Base-by-base conservation (phyloP, 768 basidiomycete genomes). In the Phlebiopsis gigantea region DNA sequence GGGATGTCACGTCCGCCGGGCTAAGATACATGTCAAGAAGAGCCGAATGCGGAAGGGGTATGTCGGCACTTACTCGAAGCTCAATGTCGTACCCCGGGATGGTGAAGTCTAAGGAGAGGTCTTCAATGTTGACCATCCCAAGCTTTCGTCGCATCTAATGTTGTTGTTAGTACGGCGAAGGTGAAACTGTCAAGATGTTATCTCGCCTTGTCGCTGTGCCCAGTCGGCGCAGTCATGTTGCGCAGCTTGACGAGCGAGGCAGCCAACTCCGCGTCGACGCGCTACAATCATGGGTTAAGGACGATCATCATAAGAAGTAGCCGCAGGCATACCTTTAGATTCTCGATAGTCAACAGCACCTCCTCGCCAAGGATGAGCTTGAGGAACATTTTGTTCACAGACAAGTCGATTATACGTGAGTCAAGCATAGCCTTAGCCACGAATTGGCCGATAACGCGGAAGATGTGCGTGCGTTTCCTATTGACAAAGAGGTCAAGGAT, bases 401-500 rank as follows among this genome's bases (percentile, higher is more conserved):
- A 86, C 62, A 98, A 77, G 69, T 98, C 97, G 72, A 98, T 96
- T 67, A 98, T 98, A 19, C 97, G 83, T 9, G 95, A 97, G 72
- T 99, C 97, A 44, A 98, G 76, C 80, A 98, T 85, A 3, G 96
- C 94, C 73, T 98, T 96, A 8, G 94, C 97, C 24, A 97, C 86
- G 71, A 98, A 98, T 70, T 96, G 92, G 2, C 97, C 97, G 46
- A 98, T 85, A 21, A 95, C 87, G 42, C 87, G 83, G 69, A 95
- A 87, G 52, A 96, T 81, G 64, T 93, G 88, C 5, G 88, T 87
- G 24, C 85, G 81, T 76, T 93, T 93, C 66, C 90, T 93, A n/a
- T n/a, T n/a, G 65, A 15, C 30, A 39, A 57, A 42, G 56, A n/a
- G 15, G 15, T 45, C 25, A 34, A 3, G 24, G 2, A 26, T 57